Conservation (phyloP, 106 monocot genomes). For the Chionographis japonica region DNA sequence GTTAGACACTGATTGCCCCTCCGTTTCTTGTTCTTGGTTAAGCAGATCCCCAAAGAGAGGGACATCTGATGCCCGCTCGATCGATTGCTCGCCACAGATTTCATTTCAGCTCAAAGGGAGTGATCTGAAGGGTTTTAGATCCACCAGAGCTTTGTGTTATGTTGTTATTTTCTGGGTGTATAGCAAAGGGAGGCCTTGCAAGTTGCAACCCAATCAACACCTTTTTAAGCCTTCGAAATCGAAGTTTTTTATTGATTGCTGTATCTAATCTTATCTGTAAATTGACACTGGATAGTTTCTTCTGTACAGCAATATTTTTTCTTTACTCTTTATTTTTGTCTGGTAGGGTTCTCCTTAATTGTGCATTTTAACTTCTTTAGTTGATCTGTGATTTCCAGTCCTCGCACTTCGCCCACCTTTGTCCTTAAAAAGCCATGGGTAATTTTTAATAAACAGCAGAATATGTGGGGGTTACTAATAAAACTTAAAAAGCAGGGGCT, state of each 20-base stretch:
- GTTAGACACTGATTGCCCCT: neutral
- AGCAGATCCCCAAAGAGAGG: constrained; percentile 3
- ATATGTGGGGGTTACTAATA: too few relatives aligned
- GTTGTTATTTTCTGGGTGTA: neutral
- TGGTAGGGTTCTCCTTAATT: too few relatives aligned
- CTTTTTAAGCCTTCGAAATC: neutral
- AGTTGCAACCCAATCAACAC: too few relatives aligned
- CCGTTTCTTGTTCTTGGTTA: constrained; percentile 2
- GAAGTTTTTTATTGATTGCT: neutral
- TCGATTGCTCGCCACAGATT: neutral
- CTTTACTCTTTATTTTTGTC: too few relatives aligned
- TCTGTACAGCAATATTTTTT: constrained; percentile 7
- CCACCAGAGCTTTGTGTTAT: constrained; percentile 8
- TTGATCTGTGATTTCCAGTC: too few relatives aligned
- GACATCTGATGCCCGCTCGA: neutral
- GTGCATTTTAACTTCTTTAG: too few relatives aligned
- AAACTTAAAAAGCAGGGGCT: too few relatives aligned
- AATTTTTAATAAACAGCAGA: too few relatives aligned
- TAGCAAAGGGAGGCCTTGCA: neutral
- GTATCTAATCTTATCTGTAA: constrained; percentile 5
- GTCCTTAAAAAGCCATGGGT: too few relatives aligned
- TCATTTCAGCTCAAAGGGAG: constrained; percentile 4
- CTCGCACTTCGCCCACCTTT: too few relatives aligned
- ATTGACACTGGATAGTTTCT: neutral
- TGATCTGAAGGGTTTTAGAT: constrained; percentile 6